phyloP scores from a whole-genome alignment of 306 rosid species.

The Lathyrus sativus region DNA sequence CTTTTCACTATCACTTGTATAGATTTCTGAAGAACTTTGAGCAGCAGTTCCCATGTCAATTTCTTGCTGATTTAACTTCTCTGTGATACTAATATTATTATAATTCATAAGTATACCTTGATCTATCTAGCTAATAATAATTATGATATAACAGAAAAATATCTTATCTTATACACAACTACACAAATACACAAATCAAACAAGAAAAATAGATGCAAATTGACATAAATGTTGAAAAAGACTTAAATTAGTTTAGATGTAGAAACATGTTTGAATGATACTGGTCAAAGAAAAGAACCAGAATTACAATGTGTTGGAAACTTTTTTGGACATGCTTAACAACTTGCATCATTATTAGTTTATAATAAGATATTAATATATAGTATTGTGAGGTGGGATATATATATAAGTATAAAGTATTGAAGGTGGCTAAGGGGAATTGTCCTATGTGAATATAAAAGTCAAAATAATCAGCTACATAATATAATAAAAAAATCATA shows the following conservation, averaged over 20 bases:
- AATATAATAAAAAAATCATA: constrained; percentile 4
- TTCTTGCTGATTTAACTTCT: constrained; percentile 5
- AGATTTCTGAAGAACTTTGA: constrained; percentile 43
- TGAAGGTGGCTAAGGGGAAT: constrained; percentile 38
- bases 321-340: constrained; percentile 37
- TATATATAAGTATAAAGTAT: constrained; percentile 3
- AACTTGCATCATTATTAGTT: constrained; percentile 33
- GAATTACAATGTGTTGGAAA: constrained; percentile 33
- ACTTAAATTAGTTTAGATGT: constrained; percentile 31
- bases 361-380: background rate
- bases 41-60: constrained; percentile 46
- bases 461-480: constrained; percentile 48
- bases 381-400: constrained; percentile 8
- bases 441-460: constrained; percentile 22
- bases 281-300: constrained; percentile 53
- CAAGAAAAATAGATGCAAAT: constrained; percentile 27
- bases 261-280: constrained; percentile 36
- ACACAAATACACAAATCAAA: background rate
- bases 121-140: constrained; percentile 14
- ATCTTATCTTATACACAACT: background rate
- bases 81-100: constrained; percentile 14
- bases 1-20: constrained; percentile 47
- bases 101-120: constrained; percentile 36
- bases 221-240: constrained; percentile 38
- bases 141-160: background rate